These are phyloP conservation scores for Pseudocercospora vitis DNA, from an alignment of 2,329 filamentous ascomycete genomes.

Conservation along the genomic window DNA sequence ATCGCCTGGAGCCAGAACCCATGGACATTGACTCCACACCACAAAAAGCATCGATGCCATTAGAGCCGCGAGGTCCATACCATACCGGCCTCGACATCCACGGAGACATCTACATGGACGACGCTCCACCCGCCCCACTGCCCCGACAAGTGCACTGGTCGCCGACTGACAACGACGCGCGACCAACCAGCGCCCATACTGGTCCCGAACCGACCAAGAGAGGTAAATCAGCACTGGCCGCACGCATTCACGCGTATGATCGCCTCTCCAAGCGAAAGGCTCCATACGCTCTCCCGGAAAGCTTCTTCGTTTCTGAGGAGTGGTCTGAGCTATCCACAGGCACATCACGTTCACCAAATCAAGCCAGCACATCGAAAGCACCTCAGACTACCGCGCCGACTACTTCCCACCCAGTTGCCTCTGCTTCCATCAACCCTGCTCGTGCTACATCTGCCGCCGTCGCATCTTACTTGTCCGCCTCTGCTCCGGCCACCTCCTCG, in stretches of 20 bases:
- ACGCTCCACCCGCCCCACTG: background rate
- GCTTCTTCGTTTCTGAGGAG: too few species aligned
- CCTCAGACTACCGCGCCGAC: too few species aligned
- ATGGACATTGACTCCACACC: slow-evolving; percentile 6
- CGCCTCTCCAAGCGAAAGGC: slow-evolving; percentile 9
- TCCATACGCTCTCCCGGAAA: too few species aligned
- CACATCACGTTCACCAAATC: too few species aligned
- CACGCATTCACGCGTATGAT: slow-evolving; percentile 16
- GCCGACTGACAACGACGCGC: background rate
- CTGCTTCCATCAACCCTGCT: too few species aligned
- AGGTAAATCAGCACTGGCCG: slow-evolving; percentile 6
- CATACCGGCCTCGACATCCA: too few species aligned
- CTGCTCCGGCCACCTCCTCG: background rate
- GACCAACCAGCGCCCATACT: background rate
- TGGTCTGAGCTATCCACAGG: too few species aligned
- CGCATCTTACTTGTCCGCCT: slow-evolving; percentile 7
- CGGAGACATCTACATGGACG: background rate
- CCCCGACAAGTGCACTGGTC: background rate
- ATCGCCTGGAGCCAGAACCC: background rate
- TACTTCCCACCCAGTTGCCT: too few species aligned
- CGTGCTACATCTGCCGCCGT: too few species aligned
- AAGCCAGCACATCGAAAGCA: too few species aligned
- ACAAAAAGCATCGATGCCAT: too few species aligned
- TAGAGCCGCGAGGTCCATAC: too few species aligned
- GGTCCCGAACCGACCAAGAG: background rate